Evolutionary conservation across 148 eudicot species (phyloP).

Genomic region (Agrostemma githago): DNA sequence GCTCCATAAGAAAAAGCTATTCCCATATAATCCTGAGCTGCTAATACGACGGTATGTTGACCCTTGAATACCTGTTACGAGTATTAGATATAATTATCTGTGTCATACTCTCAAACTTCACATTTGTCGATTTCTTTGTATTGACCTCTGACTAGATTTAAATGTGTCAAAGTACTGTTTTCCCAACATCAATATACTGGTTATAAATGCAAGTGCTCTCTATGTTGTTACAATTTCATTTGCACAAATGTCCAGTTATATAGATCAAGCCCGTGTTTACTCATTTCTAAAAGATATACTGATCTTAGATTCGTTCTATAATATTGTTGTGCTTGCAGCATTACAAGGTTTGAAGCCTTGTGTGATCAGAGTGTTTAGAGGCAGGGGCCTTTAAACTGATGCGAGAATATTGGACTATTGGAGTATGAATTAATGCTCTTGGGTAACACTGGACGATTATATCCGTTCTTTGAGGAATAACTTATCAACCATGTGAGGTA

Average conservation of each 20-base stretch:
- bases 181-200: not conserved
- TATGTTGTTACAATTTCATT: not conserved
- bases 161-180: not conserved
- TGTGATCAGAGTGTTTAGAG: conserved; percentile 27
- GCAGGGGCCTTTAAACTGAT: not conserved
- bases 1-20: conserved; percentile 59
- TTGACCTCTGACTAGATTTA: not conserved
- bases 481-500: not conserved
- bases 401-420: not conserved
- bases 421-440: not conserved
- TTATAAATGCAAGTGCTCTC: not conserved
- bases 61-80: not conserved
- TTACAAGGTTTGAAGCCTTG: conserved; percentile 63
- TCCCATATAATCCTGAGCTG: conserved; percentile 86
- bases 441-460: not conserved
- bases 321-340: conserved; percentile 44
- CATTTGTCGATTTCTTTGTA: not conserved
- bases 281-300: not conserved
- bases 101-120: not conserved
- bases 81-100: not conserved
- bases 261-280: not conserved
- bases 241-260: not conserved
- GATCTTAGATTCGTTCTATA: not conserved
- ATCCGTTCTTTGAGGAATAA: not conserved
- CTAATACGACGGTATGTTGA: conserved; percentile 63